Percentiles rank a stretch among this genome's conserved stretches.
Evolutionary conservation across 129 eudicot genomes (phyloP).

Genomic region (Scalesia atractyloides): DNA sequence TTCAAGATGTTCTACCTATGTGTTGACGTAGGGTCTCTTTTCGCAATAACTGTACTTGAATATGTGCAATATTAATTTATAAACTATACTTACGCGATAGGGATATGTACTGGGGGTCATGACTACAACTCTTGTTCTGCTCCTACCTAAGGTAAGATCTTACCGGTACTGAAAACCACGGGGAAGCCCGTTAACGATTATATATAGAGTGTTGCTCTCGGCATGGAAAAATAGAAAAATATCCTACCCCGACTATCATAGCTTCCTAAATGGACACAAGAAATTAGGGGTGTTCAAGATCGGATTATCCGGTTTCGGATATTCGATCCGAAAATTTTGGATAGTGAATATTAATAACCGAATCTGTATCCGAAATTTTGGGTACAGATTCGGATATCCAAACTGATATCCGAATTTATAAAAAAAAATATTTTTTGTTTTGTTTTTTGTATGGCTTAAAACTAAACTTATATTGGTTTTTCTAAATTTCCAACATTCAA

Average conservation of each 20-base stretch:
- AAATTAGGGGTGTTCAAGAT: too few species aligned
- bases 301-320: too few species aligned
- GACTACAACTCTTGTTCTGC: not conserved
- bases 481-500: too few species aligned
- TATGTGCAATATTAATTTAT: not conserved
- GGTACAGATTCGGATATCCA: too few species aligned
- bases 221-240: not conserved
- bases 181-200: not conserved
- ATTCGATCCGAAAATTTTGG: too few species aligned
- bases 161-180: not conserved
- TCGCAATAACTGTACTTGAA: not conserved
- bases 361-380: too few species aligned
- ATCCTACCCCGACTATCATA: not conserved
- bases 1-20: not conserved
- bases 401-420: too few species aligned
- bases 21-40: not conserved
- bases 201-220: not conserved
- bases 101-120: not conserved
- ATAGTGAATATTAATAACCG: too few species aligned
- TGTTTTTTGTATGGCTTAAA: too few species aligned
- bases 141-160: not conserved
- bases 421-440: too few species aligned
- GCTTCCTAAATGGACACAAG: not conserved
- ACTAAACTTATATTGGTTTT: too few species aligned
- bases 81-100: not conserved